Base-by-base conservation (phyloP, 352 stramenopile species). In the Pythium sp. region DNA sequence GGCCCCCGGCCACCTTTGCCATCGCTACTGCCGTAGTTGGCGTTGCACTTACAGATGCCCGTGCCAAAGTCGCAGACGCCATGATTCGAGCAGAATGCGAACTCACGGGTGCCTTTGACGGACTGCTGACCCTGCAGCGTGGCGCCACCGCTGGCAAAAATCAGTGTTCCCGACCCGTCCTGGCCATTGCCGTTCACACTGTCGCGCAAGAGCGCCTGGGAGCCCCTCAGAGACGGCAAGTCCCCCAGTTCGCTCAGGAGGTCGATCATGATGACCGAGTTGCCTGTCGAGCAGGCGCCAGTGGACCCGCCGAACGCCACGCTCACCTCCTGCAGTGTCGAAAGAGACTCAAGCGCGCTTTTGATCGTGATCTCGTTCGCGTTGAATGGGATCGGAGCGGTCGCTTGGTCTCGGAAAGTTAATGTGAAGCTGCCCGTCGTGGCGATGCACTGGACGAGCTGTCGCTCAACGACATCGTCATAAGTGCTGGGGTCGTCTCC, bases 61-160 rank as follows among this genome's bases (percentile, higher is more conserved):
- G 82, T 90, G 55, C 58, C 41, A 46, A 89, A 88, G 73, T 92
- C 81, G 66, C 86, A 94, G 36, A 70, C 68, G 41, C 84, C 86
- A 67, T 92, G 84, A 73, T 92, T 91, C 12, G 86, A 94, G 68
- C 84, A 94, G 49, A 89, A 80, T 5, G 72, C 84, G 51, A 86
- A 84, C 68, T 94, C 86, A 1, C 82, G 73, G 18, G 86, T 94
- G 36, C 84, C 84, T 57, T 84, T 89, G 26, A 91, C 73, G 1
- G 84, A 91, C 28, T 60, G 36, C 34, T 78, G 53, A 2, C 79
- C 78, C 6, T 69, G 57, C 1, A 94, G 55, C 22, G 34, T 53
- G 6, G 64, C 66, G 2, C 86, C 84, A 0, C 75, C 74, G 0
- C 60, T 78, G 1, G 69, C 80, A 28, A 94, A 71, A 28, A 74